Conservation (phyloP, 345 rosid species). For the Cardiospermum halicacabum region DNA sequence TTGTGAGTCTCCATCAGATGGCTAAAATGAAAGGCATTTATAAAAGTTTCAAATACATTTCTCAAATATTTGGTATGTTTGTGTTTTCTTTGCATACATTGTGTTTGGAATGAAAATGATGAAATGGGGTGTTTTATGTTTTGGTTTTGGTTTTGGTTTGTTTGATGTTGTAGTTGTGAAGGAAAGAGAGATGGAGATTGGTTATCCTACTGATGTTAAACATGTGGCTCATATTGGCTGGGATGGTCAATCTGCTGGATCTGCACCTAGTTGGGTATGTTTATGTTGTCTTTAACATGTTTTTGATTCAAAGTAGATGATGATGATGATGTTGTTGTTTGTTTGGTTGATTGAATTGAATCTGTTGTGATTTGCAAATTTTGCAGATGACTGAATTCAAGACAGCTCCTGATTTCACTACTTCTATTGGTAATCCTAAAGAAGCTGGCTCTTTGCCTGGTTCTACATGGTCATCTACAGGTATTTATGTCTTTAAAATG, state of each 20-base stretch:
- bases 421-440: conserved; percentile 49
- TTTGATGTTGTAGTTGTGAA: conserved; percentile 44
- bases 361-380: conserved; percentile 7
- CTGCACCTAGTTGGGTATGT: conserved; percentile 88
- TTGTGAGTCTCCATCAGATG: conserved; percentile 37
- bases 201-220: conserved; percentile 92
- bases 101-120: not conserved
- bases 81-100: no score
- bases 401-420: conserved; percentile 57
- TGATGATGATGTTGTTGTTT: no score
- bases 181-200: conserved; percentile 81
- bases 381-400: conserved; percentile 85
- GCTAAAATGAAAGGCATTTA: conserved; percentile 81
- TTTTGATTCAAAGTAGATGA: no score
- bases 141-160: not conserved
- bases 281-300: not conserved
- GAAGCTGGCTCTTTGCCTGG: conserved; percentile 44
- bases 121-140: not conserved
- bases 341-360: no score
- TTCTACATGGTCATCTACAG: conserved; percentile 71
- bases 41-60: conserved; percentile 80
- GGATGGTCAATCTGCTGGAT: conserved; percentile 74
- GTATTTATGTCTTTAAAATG: not conserved
- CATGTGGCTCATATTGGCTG: conserved; percentile 91
- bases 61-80: conserved; percentile 73